Conservation (phyloP, 306 rosid genomes). For the Sesbania bispinosa region DNA sequence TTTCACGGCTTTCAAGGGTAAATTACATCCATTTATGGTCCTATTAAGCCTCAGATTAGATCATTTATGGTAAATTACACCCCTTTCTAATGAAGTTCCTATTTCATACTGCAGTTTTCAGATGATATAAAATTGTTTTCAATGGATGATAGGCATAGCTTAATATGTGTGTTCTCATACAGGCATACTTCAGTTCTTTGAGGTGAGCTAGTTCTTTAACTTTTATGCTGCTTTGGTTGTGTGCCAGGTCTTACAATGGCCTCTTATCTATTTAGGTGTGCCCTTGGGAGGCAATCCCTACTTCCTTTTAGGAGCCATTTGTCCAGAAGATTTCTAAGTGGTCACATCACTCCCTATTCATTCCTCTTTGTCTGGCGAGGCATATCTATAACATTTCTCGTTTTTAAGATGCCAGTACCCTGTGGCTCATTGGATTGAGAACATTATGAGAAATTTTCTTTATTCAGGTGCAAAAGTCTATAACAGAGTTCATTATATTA, state of each 20-base stretch:
- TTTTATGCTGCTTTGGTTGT: background rate
- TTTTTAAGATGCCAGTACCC: background rate
- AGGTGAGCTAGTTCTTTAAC: background rate
- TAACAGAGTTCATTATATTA: background rate
- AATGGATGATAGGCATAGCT: background rate
- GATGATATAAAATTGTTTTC: background rate
- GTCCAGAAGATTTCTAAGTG: background rate
- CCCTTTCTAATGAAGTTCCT: no score
- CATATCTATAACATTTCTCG: background rate
- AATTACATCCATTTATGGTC: no score
- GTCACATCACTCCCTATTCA: background rate
- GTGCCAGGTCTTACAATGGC: background rate
- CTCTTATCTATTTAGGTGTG: background rate
- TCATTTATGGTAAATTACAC: no score
- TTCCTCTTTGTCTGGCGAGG: background rate
- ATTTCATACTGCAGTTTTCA: no score
- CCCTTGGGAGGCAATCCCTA: no score
- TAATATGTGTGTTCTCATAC: background rate
- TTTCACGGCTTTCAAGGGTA: no score
- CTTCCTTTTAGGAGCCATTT: no score
- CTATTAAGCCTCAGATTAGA: no score
- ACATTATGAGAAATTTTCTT: background rate
- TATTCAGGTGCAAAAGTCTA: background rate
- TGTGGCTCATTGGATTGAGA: background rate
- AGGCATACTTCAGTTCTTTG: background rate